Conservation (phyloP, 2,329 filamentous ascomycete species). For the Cercospora janseana region DNA sequence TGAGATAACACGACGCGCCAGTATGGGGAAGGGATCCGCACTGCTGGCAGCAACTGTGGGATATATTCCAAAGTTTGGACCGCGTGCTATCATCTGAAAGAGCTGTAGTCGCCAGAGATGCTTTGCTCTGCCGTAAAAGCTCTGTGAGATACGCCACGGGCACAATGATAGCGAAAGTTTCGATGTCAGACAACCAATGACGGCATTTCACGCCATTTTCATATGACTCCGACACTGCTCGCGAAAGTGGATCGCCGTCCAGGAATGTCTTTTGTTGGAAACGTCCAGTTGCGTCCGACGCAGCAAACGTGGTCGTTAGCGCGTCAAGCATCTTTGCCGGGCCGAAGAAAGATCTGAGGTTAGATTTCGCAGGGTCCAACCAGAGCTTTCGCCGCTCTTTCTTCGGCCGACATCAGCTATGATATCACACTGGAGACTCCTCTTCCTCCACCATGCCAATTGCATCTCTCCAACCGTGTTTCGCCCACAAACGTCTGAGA, state of each 20-base stretch:
- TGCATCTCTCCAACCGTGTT: no score
- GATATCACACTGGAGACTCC: conserved; percentile 13
- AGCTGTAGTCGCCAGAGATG: background rate
- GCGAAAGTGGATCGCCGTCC: conserved; percentile 15
- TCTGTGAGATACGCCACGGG: background rate
- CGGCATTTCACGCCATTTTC: background rate
- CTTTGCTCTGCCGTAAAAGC: conserved; percentile 9
- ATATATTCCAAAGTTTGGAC: conserved; percentile 4
- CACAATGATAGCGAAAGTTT: conserved; percentile 8
- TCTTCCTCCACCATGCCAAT: no score
- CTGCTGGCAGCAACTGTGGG: conserved; percentile 9
- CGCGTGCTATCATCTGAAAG: background rate
- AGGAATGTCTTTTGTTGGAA: conserved; percentile 18
- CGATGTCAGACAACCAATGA: conserved; percentile 7
- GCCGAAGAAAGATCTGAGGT: conserved; percentile 14
- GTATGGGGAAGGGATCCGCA: conserved; percentile 1
- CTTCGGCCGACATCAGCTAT: conserved; percentile 9
- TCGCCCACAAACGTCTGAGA: background rate
- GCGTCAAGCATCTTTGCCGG: conserved; percentile 4
- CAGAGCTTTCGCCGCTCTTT: conserved; percentile 10
- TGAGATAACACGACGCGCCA: conserved; percentile 22
- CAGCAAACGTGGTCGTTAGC: conserved; percentile 4
- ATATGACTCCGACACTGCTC: background rate
- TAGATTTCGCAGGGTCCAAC: conserved; percentile 9
- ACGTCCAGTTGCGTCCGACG: conserved; percentile 15